Base-by-base conservation (phyloP, 2,329 filamentous ascomycete species). In the Botrytis cinerea region DNA sequence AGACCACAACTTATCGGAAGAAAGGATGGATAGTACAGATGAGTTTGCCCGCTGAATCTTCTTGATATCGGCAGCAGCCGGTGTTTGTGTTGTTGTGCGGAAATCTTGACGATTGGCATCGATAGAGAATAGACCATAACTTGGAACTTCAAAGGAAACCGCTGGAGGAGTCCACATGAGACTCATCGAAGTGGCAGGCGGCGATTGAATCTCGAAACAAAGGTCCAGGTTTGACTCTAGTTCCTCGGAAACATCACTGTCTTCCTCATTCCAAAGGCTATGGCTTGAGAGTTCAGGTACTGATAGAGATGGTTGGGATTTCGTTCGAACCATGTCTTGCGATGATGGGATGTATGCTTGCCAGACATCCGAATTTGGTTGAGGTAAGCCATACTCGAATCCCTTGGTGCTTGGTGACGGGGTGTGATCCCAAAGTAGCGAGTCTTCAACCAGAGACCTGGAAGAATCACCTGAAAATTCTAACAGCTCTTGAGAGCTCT, bases 1-100 rank as follows among this genome's bases (percentile, higher is more conserved):
- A 45, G 73, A 66, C 79, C 78, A 80, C 48, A 80, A 66, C 20
- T 73, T 74, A 9, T 54, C 70, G 10, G 78, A 79, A 9, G 74
- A 73, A 28, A 79, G 73, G 14, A 46, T 66, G 9, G 74, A 75
- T 3, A 75, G 62, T 38, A 18, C 14, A 5, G 38, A 54, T 14
- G 69, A 74, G 25, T 69, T 60, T 63, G 72, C 45, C 32, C 78
- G 74, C 25, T 76, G 74, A 32, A 72, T 51, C 16, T 74, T 78
- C 35, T 72, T 51, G 72, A 78, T 74, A 16, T 71, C 59, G 12
- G 74, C 54, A 3, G 77, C 78, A 48, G 74, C 78, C 48, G 78
- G 78, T 7, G n/a, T 71, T 32, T 74, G 73, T 10, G 72, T 38
- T 14, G 78, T 78, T 22, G 75, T 75, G 16, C 75, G 76, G 45